A percentile compares a stretch with the other conserved stretches of the same genome.
These are phyloP conservation scores for Symbiodinium pilosum DNA, from an alignment of 73 alveolate genomes.

Conservation along the genomic window DNA sequence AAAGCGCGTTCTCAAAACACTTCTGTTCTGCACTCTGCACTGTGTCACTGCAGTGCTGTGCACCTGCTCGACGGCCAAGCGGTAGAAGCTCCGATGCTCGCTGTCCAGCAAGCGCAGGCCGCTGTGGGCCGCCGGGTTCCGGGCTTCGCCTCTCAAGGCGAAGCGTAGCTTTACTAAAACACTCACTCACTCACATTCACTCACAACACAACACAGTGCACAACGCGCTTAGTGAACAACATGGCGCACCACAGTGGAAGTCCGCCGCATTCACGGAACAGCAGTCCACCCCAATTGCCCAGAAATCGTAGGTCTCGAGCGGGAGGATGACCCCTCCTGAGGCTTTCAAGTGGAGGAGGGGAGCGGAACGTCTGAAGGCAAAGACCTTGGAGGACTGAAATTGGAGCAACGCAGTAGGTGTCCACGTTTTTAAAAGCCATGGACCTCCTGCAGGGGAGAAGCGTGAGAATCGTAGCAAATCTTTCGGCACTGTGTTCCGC, in stretches of 20 bases:
- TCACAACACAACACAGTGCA: not conserved
- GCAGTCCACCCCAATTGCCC: slow-evolving; percentile 89
- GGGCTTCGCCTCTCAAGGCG: slow-evolving; percentile 48
- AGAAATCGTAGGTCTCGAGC: slow-evolving; percentile 57
- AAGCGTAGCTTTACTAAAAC: too few species aligned
- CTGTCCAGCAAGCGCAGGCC: slow-evolving; percentile 81
- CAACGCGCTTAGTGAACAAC: not conserved
- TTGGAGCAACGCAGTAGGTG: slow-evolving; percentile 39
- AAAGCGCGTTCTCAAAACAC: not conserved
- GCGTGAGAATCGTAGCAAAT: not conserved
- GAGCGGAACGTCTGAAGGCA: not conserved
- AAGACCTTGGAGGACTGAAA: not conserved
- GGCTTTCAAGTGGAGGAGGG: too few species aligned
- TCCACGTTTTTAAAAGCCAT: slow-evolving; percentile 88
- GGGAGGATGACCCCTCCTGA: slow-evolving; percentile 43
- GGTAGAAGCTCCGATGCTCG: slow-evolving; percentile 56
- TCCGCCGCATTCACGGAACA: slow-evolving; percentile 83
- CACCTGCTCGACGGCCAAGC: slow-evolving; percentile 91
- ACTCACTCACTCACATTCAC: not conserved
- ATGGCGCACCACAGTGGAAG: slow-evolving; percentile 38
- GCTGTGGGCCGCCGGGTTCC: slow-evolving; percentile 65
- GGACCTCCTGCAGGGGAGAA: not conserved
- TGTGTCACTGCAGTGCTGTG: too few species aligned
- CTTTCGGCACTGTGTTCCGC: not conserved
- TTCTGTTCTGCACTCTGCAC: too few species aligned